Base-by-base conservation (phyloP, 257 asterid genomes). In the Solanum habrochaites region DNA sequence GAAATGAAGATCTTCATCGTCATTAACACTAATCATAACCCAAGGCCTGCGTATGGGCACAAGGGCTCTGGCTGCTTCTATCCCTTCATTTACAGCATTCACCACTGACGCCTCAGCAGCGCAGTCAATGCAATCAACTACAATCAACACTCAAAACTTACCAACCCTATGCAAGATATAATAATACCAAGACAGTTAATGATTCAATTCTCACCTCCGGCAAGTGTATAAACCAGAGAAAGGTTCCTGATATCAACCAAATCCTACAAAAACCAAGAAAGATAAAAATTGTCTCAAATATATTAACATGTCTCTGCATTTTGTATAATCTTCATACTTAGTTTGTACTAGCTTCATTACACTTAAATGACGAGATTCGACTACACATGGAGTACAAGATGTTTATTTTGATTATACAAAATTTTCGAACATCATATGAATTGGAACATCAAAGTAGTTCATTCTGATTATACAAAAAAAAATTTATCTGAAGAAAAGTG, bases 111-210 rank as follows among this genome's bases (percentile, higher is more conserved):
- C 91, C 87, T 96, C 99, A 56, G 99, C 98, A 88, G 99, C 99
- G 88, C 98, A 96, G 88, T 96, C 99, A 82, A 96, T 96, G 95
- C 98, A 96, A 91, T 96, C 99, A 88, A 96, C 99, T 96, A 85
- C 27, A 27, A 49, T 81, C 86, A 77, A 66, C 60, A 84, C 69
- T 87, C 71, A 67, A 67, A 70, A 42, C 29, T 58, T 32, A 77
- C 6, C 8, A 35, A 75, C 4, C 39, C 43, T 2, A 74, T 25
- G 69, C 86, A 45, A 29, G 45, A 29, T 23, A 77, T n/a, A n/a
- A 25, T 39, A 21, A 35, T 47, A 16, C 56, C n/a, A 47, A 52
- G 32, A 58, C 29, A 49, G 29, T 20, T 11, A 20, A 4, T 8
- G 52, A 39, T 49, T 69, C 32, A 21, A 42, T 39, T 49, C 74